Conservation (phyloP, 2,329 filamentous ascomycete species). For the Amphichorda felina region DNA sequence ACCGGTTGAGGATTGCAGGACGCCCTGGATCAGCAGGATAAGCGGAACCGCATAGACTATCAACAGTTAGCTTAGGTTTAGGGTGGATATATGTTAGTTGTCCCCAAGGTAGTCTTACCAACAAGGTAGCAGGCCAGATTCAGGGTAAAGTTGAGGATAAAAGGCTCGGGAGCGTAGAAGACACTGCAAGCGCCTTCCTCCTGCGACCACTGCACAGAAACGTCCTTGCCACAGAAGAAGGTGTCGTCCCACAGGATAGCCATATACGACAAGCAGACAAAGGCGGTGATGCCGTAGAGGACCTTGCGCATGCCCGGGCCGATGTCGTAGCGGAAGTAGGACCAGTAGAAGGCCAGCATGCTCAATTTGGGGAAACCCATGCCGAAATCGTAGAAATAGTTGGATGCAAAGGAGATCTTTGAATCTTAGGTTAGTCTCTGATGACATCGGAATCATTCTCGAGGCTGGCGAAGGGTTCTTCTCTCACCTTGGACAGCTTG, state of each 20-base stretch:
- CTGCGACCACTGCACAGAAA: conserved; percentile 21
- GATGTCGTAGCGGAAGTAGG: conserved; percentile 15
- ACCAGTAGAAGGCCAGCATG: conserved; percentile 23
- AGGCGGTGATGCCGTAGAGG: conserved; percentile 16
- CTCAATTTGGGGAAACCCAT: conserved; percentile 23
- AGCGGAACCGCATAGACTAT: too few species aligned
- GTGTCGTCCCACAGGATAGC: conserved; percentile 20
- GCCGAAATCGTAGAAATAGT: conserved; percentile 23
- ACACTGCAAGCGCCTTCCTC: conserved; percentile 22
- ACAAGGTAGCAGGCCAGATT: too few species aligned
- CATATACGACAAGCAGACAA: conserved; percentile 16
- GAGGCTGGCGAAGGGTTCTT: not conserved
- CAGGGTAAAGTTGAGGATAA: too few species aligned
- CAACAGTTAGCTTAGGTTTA: too few species aligned
- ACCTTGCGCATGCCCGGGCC: conserved; percentile 14
- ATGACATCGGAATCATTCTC: too few species aligned
- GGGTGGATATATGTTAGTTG: too few species aligned
- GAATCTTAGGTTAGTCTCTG: too few species aligned
- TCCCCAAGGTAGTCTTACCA: too few species aligned
- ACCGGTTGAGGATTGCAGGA: too few species aligned
- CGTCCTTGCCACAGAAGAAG: conserved; percentile 20
- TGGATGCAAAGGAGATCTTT: conserved; percentile 20
- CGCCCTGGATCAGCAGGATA: too few species aligned
- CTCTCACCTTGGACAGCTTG: conserved; percentile 15
- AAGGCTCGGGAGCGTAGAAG: conserved; percentile 18